These are phyloP conservation scores for Ogataea saltuana DNA, from an alignment of 805 yeast genomes.

Conservation along the genomic window DNA sequence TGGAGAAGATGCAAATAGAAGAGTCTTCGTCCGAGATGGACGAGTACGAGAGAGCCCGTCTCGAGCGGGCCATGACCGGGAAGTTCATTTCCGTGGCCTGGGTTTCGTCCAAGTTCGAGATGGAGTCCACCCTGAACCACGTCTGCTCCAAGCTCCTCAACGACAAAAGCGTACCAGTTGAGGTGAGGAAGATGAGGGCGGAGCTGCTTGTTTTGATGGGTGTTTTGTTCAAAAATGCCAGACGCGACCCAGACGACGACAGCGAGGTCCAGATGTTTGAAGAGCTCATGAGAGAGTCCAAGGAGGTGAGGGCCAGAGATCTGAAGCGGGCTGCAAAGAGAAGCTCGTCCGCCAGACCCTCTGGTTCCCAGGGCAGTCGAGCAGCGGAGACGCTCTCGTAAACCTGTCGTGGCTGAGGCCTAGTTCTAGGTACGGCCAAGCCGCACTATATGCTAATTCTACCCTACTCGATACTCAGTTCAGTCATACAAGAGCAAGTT, in stretches of 20 bases:
- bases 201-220: constrained; percentile 63
- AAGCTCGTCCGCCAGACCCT: too few species aligned
- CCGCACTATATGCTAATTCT: too few species aligned
- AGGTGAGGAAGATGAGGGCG: constrained; percentile 58
- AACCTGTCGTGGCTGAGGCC: too few species aligned
- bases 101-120: constrained; percentile 80
- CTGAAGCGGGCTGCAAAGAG: constrained; percentile 26
- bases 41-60: constrained; percentile 54
- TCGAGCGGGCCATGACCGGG: constrained; percentile 74
- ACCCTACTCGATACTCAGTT: too few species aligned
- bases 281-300: constrained; percentile 44
- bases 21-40: constrained; percentile 42
- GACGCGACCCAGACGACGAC: constrained; percentile 67
- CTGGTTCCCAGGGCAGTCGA: too few species aligned
- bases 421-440: too few species aligned
- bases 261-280: constrained; percentile 79
- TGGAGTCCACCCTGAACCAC: constrained; percentile 66
- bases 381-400: too few species aligned
- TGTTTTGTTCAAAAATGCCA: constrained; percentile 55
- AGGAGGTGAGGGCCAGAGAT: constrained; percentile 32
- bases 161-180: constrained; percentile 52
- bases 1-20: constrained; percentile 56
- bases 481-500: not conserved
- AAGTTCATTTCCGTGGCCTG: constrained; percentile 83
- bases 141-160: constrained; percentile 68